Conservation (phyloP, 176 grass and related monocot genomes). For the Eleusine coracana region DNA sequence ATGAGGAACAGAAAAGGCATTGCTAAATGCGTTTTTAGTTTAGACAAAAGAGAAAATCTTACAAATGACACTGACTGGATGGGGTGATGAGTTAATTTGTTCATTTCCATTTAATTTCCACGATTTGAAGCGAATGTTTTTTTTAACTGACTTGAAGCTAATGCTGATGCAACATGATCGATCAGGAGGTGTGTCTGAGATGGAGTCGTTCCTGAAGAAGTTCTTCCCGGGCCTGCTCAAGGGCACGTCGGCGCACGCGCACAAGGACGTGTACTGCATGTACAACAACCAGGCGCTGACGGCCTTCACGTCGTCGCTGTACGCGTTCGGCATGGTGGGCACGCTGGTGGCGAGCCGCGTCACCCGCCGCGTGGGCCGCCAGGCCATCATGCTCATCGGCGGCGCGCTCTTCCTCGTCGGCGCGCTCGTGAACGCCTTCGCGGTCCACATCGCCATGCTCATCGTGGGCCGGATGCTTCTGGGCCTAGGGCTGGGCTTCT, state of each 20-base stretch:
- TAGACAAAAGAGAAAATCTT: neutral
- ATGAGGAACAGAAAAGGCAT: no score
- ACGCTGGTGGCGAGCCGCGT: constrained; percentile 59
- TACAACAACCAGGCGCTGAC: constrained; percentile 73
- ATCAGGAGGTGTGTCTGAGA: constrained; percentile 72
- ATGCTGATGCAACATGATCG: neutral
- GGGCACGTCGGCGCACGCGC: constrained; percentile 27
- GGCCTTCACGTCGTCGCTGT: constrained; percentile 74
- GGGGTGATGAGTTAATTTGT: neutral
- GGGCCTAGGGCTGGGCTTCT: constrained; percentile 73
- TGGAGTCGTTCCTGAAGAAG: constrained; percentile 67
- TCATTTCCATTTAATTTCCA: neutral
- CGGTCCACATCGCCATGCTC: constrained; percentile 72
- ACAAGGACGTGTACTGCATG: constrained; percentile 66
- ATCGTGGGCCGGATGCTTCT: constrained; percentile 68
- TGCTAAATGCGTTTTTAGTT: no score
- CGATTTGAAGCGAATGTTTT: neutral
- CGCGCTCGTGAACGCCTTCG: constrained; percentile 57
- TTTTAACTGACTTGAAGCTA: neutral
- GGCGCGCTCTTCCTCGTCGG: constrained; percentile 64
- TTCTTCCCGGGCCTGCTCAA: constrained; percentile 68
- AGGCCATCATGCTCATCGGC: constrained; percentile 50
- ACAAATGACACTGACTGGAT: neutral
- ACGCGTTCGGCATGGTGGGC: constrained; percentile 56
- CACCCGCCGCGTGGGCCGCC: constrained; percentile 53